These are phyloP conservation scores for Hirschfeldia incana DNA, from an alignment of 345 rosid genomes.

Conservation along the genomic window DNA sequence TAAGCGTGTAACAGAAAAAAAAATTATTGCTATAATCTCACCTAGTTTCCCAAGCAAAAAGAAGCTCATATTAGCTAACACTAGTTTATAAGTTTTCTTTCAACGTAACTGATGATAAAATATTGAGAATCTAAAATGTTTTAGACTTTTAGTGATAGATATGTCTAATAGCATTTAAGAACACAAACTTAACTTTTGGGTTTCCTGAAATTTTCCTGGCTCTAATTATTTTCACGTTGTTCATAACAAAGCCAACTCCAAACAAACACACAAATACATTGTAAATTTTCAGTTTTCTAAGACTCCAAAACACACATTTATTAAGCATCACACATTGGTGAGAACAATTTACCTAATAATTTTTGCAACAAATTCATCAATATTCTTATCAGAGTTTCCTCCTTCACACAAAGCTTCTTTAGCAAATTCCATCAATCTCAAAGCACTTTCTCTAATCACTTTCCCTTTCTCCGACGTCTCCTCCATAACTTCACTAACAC, in stretches of 20 bases:
- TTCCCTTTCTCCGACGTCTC: constrained; percentile 42
- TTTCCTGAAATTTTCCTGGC: neutral
- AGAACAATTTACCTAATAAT: constrained; percentile 12
- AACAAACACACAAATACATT: neutral
- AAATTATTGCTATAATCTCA: neutral
- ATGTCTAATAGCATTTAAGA: neutral
- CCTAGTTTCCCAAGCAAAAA: neutral
- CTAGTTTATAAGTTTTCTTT: neutral
- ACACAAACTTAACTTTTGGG: neutral
- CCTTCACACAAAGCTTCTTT: constrained; percentile 44
- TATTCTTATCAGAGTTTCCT: constrained; percentile 44
- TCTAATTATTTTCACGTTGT: neutral
- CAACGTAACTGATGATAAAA: neutral
- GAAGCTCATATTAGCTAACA: neutral
- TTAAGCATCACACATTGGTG: constrained; percentile 7
- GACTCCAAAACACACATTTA: neutral
- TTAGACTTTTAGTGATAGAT: neutral
- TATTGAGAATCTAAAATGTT: neutral
- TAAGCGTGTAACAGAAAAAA: neutral
- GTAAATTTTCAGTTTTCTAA: neutral
- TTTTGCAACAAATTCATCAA: constrained; percentile 43
- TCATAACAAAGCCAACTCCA: constrained; percentile 2
- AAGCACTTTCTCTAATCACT: constrained; percentile 22
- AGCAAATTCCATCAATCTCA: constrained; percentile 35
- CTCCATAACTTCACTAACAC: constrained; percentile 40